Conservation (phyloP, 768 basidiomycete genomes). For the Chalciporus chontae region DNA sequence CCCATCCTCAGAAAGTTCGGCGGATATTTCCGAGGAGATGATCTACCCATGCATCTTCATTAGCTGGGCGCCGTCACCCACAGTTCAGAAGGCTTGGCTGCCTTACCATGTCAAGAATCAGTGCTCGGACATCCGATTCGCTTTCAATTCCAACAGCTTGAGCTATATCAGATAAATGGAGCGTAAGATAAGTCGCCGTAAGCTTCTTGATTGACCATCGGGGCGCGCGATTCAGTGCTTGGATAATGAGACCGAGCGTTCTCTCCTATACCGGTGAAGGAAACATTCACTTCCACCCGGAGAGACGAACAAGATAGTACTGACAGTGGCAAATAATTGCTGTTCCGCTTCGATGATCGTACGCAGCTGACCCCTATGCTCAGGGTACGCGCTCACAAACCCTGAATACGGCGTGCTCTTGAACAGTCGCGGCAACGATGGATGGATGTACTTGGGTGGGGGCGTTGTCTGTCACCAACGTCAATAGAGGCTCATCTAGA, state of each 20-base stretch:
- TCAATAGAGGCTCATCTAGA: background rate
- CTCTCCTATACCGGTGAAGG: slow-evolving; percentile 47
- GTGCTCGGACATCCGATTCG: slow-evolving; percentile 50
- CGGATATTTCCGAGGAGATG: slow-evolving; percentile 65
- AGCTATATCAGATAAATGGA: slow-evolving; percentile 71
- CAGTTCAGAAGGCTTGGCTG: background rate
- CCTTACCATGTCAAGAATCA: slow-evolving; percentile 74
- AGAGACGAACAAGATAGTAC: slow-evolving; percentile 13
- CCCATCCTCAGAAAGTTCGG: slow-evolving; percentile 60
- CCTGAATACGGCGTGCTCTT: slow-evolving; percentile 64
- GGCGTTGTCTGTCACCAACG: slow-evolving; percentile 27
- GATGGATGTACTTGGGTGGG: slow-evolving; percentile 74
- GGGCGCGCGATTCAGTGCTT: slow-evolving; percentile 66
- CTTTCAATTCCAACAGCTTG: slow-evolving; percentile 39
- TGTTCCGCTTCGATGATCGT: slow-evolving; percentile 53
- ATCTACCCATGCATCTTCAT: slow-evolving; percentile 44
- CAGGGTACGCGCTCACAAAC: slow-evolving; percentile 67
- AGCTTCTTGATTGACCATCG: slow-evolving; percentile 78
- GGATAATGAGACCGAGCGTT: slow-evolving; percentile 65
- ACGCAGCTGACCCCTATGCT: slow-evolving; percentile 42
- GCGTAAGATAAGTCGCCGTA: slow-evolving; percentile 78
- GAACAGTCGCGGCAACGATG: slow-evolving; percentile 52
- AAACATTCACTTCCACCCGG: slow-evolving; percentile 4
- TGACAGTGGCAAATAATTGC: slow-evolving; percentile 49
- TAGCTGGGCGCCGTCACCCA: background rate